Percentiles rank a stretch among this genome's conserved stretches.
Conservation (phyloP, 306 rosid species). For the Vigna mungo region DNA sequence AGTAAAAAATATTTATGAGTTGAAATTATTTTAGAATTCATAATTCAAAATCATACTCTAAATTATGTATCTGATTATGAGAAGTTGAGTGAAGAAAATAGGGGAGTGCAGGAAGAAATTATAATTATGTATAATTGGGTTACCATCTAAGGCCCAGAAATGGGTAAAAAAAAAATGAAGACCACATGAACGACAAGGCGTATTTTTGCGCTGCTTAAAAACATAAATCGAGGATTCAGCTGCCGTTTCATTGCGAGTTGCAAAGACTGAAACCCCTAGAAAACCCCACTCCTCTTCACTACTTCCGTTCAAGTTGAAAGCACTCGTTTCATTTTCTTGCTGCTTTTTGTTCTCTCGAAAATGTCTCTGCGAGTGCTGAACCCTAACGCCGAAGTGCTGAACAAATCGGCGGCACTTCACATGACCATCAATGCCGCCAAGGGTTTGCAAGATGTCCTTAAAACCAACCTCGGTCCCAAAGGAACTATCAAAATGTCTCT, state of each 20-base stretch:
- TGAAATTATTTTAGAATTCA: no score
- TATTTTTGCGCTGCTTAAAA: not conserved
- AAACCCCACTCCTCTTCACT: constrained; percentile 26
- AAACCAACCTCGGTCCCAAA: constrained; percentile 92
- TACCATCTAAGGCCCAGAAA: not conserved
- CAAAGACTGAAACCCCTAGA: constrained; percentile 20
- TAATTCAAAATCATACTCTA: no score
- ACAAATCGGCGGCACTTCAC: constrained; percentile 96
- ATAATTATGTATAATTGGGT: no score
- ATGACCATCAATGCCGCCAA: constrained; percentile 99
- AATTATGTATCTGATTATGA: no score
- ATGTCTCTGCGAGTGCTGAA: constrained; percentile 85
- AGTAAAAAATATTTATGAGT: no score
- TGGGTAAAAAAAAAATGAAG: not conserved
- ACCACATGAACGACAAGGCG: not conserved
- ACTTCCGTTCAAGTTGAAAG: not conserved
- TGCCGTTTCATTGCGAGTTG: constrained; percentile 4
- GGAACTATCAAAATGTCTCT: constrained; percentile 94
- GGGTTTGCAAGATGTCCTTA: constrained; percentile 94
- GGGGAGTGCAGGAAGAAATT: no score
- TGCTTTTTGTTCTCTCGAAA: not conserved
- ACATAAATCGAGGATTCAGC: not conserved
- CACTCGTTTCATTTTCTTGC: not conserved
- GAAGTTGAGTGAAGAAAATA: no score
- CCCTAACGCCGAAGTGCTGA: constrained; percentile 96